phyloP scores from a whole-genome alignment of 495 filamentous ascomycete genomes.

The Xylaria longipes region DNA sequence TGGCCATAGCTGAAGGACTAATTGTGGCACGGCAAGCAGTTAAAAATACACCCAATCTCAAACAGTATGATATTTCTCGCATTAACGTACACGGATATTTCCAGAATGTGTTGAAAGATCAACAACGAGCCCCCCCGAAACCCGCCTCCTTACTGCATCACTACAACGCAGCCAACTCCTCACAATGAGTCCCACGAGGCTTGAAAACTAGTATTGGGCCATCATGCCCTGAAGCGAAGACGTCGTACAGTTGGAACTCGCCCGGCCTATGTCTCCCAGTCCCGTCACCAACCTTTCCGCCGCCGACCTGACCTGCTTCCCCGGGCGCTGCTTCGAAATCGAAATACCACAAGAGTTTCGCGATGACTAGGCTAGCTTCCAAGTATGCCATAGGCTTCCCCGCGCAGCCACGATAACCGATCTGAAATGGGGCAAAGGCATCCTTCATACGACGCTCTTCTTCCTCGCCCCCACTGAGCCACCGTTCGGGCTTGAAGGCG shows the following conservation, averaged over 20 bases:
- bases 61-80: not conserved
- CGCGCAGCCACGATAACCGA: constrained; percentile 63
- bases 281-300: constrained; percentile 16
- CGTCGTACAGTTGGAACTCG: constrained; percentile 50
- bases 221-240: constrained; percentile 32
- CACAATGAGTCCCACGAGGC: constrained; percentile 7
- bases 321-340: constrained; percentile 37
- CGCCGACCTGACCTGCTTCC: constrained; percentile 29
- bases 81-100: not conserved
- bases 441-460: constrained; percentile 4
- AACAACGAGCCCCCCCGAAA: not conserved
- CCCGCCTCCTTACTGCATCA: not conserved
- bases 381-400: constrained; percentile 64
- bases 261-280: constrained; percentile 35
- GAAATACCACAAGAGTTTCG: constrained; percentile 49
- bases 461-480: constrained; percentile 34
- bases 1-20: not conserved
- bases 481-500: constrained; percentile 48
- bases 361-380: constrained; percentile 60
- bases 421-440: constrained; percentile 64
- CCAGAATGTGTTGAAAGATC: not conserved
- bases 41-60: not conserved
- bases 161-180: not conserved
- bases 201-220: constrained; percentile 39
- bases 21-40: not conserved